These are phyloP conservation scores for Colletotrichum sp. DNA, from an alignment of 2,329 filamentous ascomycete genomes.

Conservation along the genomic window DNA sequence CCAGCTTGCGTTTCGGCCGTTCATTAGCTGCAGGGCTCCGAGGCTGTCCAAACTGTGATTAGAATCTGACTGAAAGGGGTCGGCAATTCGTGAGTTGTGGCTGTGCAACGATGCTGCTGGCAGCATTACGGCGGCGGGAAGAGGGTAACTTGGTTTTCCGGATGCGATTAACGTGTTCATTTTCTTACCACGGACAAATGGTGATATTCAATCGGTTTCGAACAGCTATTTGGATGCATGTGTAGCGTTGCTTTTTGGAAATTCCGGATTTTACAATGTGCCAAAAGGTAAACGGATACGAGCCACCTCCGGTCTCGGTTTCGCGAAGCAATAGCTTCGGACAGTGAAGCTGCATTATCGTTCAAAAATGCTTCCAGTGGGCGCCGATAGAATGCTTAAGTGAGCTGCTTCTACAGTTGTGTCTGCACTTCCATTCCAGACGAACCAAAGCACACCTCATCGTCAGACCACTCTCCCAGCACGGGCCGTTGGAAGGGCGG, in stretches of 20 bases:
- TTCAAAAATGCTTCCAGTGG: neutral
- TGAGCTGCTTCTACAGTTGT: neutral
- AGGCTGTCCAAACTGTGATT: neutral
- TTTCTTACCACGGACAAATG: neutral
- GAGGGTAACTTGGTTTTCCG: neutral
- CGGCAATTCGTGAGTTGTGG: neutral
- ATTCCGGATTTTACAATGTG: neutral
- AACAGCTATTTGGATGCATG: neutral
- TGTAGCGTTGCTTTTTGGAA: neutral
- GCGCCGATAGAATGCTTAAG: neutral
- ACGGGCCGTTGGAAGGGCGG: neutral
- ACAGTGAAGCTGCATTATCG: neutral
- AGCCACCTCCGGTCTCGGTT: neutral
- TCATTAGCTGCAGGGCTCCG: neutral
- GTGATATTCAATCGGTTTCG: fast-evolving
- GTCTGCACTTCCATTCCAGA: neutral
- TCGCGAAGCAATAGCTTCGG: neutral
- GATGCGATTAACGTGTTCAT: neutral
- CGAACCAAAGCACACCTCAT: neutral
- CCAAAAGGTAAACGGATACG: neutral
- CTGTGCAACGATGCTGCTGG: neutral
- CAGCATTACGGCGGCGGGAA: neutral
- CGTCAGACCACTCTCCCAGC: neutral
- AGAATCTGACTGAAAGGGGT: neutral
- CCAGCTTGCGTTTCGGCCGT: neutral